These are phyloP conservation scores for Mucor plumbeus DNA, from an alignment of 371 early-diverging fungal species.

Conservation along the genomic window DNA sequence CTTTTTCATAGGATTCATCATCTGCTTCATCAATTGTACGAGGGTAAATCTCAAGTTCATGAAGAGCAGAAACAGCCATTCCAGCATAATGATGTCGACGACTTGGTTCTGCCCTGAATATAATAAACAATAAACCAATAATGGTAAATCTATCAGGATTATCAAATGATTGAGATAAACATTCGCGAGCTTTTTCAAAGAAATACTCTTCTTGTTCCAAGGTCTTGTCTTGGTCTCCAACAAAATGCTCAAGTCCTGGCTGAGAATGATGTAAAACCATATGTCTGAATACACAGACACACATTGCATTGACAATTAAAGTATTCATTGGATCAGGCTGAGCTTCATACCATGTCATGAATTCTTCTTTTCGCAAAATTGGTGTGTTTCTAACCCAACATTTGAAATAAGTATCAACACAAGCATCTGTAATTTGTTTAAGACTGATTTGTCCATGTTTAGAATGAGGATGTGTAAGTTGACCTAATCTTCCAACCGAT, in stretches of 20 bases:
- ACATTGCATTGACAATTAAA: slow-evolving; percentile 54
- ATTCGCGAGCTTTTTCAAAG: slow-evolving; percentile 48
- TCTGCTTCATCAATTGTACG: slow-evolving; percentile 43
- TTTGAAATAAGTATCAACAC: slow-evolving; percentile 46
- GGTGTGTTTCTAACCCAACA: slow-evolving; percentile 52
- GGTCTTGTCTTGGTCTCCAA: slow-evolving; percentile 40
- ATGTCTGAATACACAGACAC: slow-evolving; percentile 40
- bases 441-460: slow-evolving; percentile 33
- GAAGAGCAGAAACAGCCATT: slow-evolving; percentile 53
- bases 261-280: slow-evolving; percentile 43
- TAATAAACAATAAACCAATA: slow-evolving; percentile 38
- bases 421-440: slow-evolving; percentile 45
- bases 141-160: slow-evolving; percentile 45
- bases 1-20: slow-evolving; percentile 45
- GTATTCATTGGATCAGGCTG: slow-evolving; percentile 41
- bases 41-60: slow-evolving; percentile 52
- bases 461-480: slow-evolving; percentile 28
- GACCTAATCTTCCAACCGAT: slow-evolving; percentile 36
- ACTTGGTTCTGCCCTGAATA: slow-evolving; percentile 36
- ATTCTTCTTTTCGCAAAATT: slow-evolving; percentile 42
- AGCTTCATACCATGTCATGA: slow-evolving; percentile 46
- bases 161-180: slow-evolving; percentile 50
- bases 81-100: slow-evolving; percentile 46
- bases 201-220: slow-evolving; percentile 55
- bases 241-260: slow-evolving; percentile 31